Evolutionary conservation across 225 moss, liverwort and hornwort species (phyloP), one percentile per base, ranked within the genome.

Genomic region (Marchantia paleacea): DNA sequence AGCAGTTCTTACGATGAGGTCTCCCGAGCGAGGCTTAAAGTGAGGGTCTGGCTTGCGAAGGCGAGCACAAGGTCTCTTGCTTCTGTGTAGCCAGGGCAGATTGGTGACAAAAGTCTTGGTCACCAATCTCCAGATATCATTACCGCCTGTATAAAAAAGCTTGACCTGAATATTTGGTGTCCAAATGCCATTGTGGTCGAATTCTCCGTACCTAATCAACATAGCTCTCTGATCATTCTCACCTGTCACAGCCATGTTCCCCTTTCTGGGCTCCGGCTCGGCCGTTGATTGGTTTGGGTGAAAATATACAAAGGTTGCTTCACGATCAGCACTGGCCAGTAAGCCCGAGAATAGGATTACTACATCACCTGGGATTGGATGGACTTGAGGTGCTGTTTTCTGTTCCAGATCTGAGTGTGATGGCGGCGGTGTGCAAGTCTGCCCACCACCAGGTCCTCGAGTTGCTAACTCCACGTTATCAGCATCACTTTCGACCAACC

Each of bases 21-120:
- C 77, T 39, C 77, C 77, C 9, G 77, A 62, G 24, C 77, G 61
- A 78, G 77, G 77, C 39, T 78, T 78, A 26, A 78, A 78, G 49
- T 64, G 77, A 24, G 77, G 77, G 31, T 62, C 77, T 63, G 77
- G 77, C 77, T n/a, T 78, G 29, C 55, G 28, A 25, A 78, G 49
- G 10, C 77, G 61, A 61, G 61, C 20, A 49, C n/a, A 48, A 78
- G 49, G 3, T 25, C 49, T 29, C 63, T 25, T 78, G n/a, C 49
- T 78, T 48, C 62, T 9, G 55, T 78, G 77, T 25, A 78, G 31
- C 77, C 64, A 62, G 3, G 77, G 77, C 62, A 78, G 64, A 20
- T 62, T 64, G 14, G 62, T 65, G 47, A 78, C 31, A 64, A 78
- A 78, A 16, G 77, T 62, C 77, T 64, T 78, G 31, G 62, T 57